Conservation (phyloP, 352 stramenopile genomes). For the Peronospora destructor region DNA sequence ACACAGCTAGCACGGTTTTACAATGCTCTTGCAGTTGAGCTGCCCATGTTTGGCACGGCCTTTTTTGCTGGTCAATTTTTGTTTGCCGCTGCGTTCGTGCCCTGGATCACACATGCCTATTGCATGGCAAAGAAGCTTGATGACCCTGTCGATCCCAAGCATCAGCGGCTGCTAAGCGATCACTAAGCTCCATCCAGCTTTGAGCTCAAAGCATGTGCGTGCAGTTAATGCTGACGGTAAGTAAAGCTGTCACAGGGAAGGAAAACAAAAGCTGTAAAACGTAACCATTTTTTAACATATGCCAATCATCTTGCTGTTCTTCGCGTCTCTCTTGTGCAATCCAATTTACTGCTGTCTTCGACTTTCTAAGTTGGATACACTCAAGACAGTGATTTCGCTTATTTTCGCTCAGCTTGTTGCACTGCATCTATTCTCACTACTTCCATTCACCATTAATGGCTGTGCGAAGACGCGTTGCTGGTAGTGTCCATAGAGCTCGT, state of each 20-base stretch:
- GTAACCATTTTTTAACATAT: conserved; percentile 29
- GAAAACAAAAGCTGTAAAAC: conserved; percentile 7
- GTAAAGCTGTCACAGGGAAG: neutral
- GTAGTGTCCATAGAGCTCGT: conserved; percentile 48
- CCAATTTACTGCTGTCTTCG: conserved; percentile 20
- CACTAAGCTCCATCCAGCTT: conserved; percentile 24
- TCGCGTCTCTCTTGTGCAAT: conserved; percentile 6
- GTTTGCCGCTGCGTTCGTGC: conserved; percentile 66
- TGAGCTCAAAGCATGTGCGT: neutral
- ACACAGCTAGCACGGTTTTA: conserved; percentile 78
- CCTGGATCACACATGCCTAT: conserved; percentile 73
- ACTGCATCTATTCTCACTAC: conserved; percentile 19
- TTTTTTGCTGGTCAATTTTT: conserved; percentile 73
- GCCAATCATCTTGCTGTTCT: conserved; percentile 15
- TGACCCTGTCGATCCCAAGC: conserved; percentile 57
- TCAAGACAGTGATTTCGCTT: neutral
- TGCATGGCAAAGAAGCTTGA: conserved; percentile 61
- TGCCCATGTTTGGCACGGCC: conserved; percentile 66
- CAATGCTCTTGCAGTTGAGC: conserved; percentile 60
- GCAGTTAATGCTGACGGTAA: neutral
- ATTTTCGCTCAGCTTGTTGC: conserved; percentile 9
- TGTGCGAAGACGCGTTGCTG: conserved; percentile 28
- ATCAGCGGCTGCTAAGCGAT: conserved; percentile 54
- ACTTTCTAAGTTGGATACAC: neutral
- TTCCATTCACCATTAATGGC: conserved; percentile 18